Base-by-base conservation (phyloP, 2,329 filamentous ascomycete species). In the Exophiala sp. region DNA sequence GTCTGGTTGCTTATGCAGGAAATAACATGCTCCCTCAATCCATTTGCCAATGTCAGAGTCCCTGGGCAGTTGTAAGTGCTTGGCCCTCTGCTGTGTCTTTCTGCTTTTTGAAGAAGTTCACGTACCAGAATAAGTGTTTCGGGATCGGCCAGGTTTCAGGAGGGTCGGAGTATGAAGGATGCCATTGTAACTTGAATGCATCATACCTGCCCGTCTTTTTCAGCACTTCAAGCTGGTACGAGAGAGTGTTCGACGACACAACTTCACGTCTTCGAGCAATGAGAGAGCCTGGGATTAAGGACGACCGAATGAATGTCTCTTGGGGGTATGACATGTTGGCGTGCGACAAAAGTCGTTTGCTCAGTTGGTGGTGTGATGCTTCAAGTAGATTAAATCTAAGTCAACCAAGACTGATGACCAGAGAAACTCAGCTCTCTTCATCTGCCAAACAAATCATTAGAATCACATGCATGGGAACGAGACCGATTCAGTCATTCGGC, bases 1-100 rank as follows among this genome's bases (percentile, higher is more conserved):
- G 52, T 80, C 72, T 14, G 74, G 67, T 11, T 73, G 58, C 34
- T 72, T 67, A 24, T 61, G 63, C 7, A 82, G 67, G 59, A 82
- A 77, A 58, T 85, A 84, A 57, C 80, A 83, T 2, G 80, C 81
- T 0, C 77, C 81, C 66, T 85, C 82, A 47, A 84, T 81, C 79
- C 81, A 84, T 66, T 85, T 85, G 9, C 75, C 81, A 16, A 81
- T 65, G 64, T 79, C 76, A 0, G 71, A 75, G 61, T 85, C 82
- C 56, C 55, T 58, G 43, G 6, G n/a, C 40, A 40, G 38, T 40
- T 16, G 11, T 9, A 38, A 16, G 16, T 38, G n/a, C 2, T 12
- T 18, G 16, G 16, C 16, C 35, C 16, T 38, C 35, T 16, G 6
- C 35, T 16, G 35, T 40, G 5, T 14, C 38, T 14, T 14, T 18